Base-by-base conservation (phyloP, 306 rosid species). In the Astragalus membranaceus region DNA sequence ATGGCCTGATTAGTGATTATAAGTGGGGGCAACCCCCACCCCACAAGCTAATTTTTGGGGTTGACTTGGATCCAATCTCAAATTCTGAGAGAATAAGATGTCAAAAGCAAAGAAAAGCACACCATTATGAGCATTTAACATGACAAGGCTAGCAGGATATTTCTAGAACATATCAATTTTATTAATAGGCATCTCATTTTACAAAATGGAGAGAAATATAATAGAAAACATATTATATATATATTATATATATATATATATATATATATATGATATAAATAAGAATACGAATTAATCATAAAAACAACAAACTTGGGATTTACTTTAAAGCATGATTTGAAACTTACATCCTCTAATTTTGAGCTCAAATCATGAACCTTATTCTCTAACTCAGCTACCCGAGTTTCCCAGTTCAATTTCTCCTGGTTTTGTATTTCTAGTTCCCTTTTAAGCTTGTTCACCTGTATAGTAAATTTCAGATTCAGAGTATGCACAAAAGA, bases 311-410 rank as follows among this genome's bases (percentile, higher is more conserved):
- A 77, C 51, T 71, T 43, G 29, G 41, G 37, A 50, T 64, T 67
- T 23, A 53, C 54, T 49, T 55, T 20, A 59, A 9, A 33, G 58
- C 33, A 59, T 16, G 44, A 68, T 11, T 51, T 12, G 1, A 49
- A 78, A 75, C 92, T 81, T 77, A 89, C 99, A 55, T 79, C 80
- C 60, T 78, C 86, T 54, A 91, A 67, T 78, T 85, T 87, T 48
- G 76, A 86, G 80, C 84, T 69, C 88, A 89, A 78, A 68, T 80
- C 85, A 13, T 65, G 37, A 46, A 79, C 73, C 78, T 85, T 86
- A 75, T 74, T 83, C 79, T 88, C 87, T 33, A 87, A 87, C 51
- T 80, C 84, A 61, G 76, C 82, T 50, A 85, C 77, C 43, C 80
- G 83, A 60, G 89, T 52, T 83, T 79, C 91, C 92, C 88, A 89